Base-by-base conservation (phyloP, 2,329 filamentous ascomycete species). In the Penicillium sp. region DNA sequence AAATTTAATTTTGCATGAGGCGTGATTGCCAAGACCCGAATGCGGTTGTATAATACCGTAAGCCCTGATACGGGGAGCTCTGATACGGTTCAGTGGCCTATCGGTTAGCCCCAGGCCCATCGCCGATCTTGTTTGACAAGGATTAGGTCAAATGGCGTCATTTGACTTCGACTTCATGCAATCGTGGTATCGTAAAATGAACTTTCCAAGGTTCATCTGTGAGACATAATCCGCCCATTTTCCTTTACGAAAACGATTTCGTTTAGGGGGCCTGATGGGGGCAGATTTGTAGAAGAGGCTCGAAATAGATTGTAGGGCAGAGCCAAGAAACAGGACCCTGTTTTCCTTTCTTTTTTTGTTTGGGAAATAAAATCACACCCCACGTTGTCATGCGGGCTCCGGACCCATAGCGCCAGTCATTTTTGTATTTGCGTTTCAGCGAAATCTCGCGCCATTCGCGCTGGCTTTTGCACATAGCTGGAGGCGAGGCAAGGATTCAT, bases 61-160 rank as follows among this genome's bases (percentile, higher is more conserved):
- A 22, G 11, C 19, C 39, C 19, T 42, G 39, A 42, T 42, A 42
- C 39, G 5, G n/a, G 35, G 4, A 19, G n/a, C 39, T 22, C 11
- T 42, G 39, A 42, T 42, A 42, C 10, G 39, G 39, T 42, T 42
- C 39, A 22, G 10, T 7, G 39, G 35, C 35, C 35, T 22, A 42
- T 42, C 39, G 39, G 35, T 49, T 49, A 16, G 45, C n/a, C 45
- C 27, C 27, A n/a, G 13, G 10, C 14, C 29, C 19, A 21, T 22
- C 46, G 27, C n/a, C 46, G 46, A 35, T 35, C 46, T 16, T 10
- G n/a, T 42, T 24, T 10, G 27, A 49, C 46, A 47, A 29, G 26
- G 19, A 58, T 61, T 52, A 46, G 27, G 48, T 50, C 52, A 56
- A 60, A 62, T 62, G 52, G 48, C 60, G 60, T 55, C 55, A 62